Base-by-base conservation (phyloP, 202 grass and related monocot species). In the Schoenoplectus tabernaemontani region DNA sequence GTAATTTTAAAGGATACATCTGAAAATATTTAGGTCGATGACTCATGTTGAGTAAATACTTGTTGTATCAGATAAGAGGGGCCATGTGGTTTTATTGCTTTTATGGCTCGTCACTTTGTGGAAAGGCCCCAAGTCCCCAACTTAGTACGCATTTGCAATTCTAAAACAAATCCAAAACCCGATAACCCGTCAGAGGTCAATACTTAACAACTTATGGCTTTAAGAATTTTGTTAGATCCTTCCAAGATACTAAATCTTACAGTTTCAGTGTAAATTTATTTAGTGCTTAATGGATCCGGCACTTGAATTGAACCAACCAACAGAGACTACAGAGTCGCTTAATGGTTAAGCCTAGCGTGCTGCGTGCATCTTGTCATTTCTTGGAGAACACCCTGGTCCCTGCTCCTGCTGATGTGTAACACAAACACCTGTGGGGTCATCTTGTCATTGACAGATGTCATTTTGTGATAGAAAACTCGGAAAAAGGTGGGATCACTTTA, bases 321-420 rank as follows among this genome's bases (percentile, higher is more conserved):
- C 12, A n/a, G n/a, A n/a, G n/a, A n/a, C n/a, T n/a, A n/a, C 12
- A 32, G 10, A 72, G 42, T 73, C 12, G 24, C 24, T 73, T 51
- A 73, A 28, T 73, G 68, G 41, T 70, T 73, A 73, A 73, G 67
- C 67, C 67, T 16, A 28, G 19, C 64, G 17, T 22, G n/a, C 43
- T 23, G n/a, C n/a, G 3, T 42, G 37, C 32, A 20, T 68, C 65
- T 42, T 43, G 10, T 10, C 9, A n/a, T 46, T 69, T 69, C 15
- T 12, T 23, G 3, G 6, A 44, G 16, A 26, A 69, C n/a, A 12
- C n/a, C 19, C 36, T 44, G n/a, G 9, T 23, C 36, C n/a, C n/a
- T n/a, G n/a, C n/a, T n/a, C n/a, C n/a, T n/a, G n/a, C n/a, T n/a
- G n/a, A n/a, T n/a, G n/a, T n/a, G n/a, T n/a, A n/a, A n/a, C n/a